These are phyloP conservation scores for Aspergillus incahuasiensis DNA, from an alignment of 495 filamentous ascomycete genomes.

Conservation along the genomic window DNA sequence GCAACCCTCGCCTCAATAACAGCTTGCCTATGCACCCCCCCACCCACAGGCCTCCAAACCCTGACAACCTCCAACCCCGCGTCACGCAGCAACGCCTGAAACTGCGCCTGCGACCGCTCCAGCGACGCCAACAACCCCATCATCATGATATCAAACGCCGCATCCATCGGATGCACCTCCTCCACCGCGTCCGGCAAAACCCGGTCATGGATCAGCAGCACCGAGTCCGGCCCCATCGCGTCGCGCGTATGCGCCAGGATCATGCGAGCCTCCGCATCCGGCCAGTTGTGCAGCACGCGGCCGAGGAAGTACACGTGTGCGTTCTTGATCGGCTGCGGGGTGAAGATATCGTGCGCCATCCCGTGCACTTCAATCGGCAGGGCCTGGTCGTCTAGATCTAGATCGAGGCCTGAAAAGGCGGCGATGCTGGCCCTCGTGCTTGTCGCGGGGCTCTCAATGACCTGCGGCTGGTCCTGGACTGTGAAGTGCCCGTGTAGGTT, in stretches of 20 bases:
- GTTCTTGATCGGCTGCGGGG: conserved; percentile 34
- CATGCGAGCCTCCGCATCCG: neutral
- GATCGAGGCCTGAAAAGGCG: no score
- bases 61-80: no score
- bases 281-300: conserved; percentile 5
- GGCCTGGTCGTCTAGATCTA: conserved; percentile 21
- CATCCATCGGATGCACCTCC: conserved; percentile 62
- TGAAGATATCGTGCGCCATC: conserved; percentile 42
- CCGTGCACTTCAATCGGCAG: conserved; percentile 15
- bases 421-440: no score
- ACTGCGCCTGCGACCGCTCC: no score
- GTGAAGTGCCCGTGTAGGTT: conserved; percentile 27
- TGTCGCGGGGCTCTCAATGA: conserved; percentile 27
- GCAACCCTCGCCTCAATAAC: no score
- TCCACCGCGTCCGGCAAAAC: conserved; percentile 34
- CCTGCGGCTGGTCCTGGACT: conserved; percentile 41
- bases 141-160: conserved; percentile 40
- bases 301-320: conserved; percentile 50
- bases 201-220: conserved; percentile 12
- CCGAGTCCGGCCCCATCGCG: conserved; percentile 30
- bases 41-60: no score
- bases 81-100: no score
- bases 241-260: neutral
- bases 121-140: no score
- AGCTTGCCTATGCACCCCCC: no score